A percentile compares a stretch with the other conserved stretches of the same genome.
Evolutionary conservation across 2,329 filamentous ascomycete species (phyloP).

Genomic region (Pyricularia grisea): DNA sequence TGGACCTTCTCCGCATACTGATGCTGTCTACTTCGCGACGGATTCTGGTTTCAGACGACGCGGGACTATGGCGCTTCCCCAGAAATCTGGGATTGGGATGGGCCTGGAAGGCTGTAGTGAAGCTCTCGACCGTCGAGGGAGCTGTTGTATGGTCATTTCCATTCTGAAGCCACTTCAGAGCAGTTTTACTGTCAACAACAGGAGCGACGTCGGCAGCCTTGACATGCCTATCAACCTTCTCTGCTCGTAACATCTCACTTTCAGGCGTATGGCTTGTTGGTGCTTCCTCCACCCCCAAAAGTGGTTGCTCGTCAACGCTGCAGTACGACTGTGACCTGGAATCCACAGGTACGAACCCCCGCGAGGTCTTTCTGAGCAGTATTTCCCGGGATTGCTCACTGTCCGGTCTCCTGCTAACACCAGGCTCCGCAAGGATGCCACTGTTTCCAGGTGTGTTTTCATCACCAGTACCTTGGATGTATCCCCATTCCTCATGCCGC

Average conservation of each 20-base stretch:
- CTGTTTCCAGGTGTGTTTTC: not conserved
- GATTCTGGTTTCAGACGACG: not conserved
- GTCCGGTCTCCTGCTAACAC: not conserved
- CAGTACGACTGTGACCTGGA: not conserved
- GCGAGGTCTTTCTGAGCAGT: not conserved
- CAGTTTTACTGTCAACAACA: not conserved
- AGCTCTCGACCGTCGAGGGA: not conserved
- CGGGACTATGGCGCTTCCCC: not conserved
- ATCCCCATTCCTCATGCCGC: not conserved
- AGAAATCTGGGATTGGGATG: not conserved
- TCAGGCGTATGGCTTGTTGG: not conserved
- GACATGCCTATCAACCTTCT: not conserved
- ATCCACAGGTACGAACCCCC: not conserved
- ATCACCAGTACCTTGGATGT: not conserved
- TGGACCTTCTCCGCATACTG: not conserved
- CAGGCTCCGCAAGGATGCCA: not conserved
- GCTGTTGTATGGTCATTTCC: not conserved
- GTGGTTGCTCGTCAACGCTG: not conserved
- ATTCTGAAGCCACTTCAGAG: not conserved
- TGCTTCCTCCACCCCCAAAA: not conserved
- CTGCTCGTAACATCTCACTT: not conserved
- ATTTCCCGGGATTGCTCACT: not conserved
- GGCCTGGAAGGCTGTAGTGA: not conserved
- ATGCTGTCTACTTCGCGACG: not conserved
- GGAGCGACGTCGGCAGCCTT: not conserved